A percentile compares a stretch with the other conserved stretches of the same genome.
phyloP scores from a whole-genome alignment of 225 moss, liverwort and hornwort genomes.

The Straminergon stramineum region DNA sequence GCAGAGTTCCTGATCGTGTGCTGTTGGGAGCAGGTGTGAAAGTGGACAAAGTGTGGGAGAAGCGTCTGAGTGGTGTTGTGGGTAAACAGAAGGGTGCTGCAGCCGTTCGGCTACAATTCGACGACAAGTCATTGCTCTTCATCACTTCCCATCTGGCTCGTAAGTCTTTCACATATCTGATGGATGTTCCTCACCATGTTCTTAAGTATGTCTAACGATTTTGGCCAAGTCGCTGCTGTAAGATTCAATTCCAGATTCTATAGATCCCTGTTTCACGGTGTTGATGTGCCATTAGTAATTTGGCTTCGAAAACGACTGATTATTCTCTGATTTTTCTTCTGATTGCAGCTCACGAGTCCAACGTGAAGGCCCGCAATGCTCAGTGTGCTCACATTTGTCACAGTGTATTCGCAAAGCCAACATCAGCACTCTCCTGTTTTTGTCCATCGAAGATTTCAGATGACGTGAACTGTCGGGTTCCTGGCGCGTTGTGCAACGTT shows the following conservation, averaged over 20 bases:
- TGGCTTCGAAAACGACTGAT: not conserved
- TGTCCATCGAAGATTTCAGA: conserved; percentile 30
- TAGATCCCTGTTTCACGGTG: not conserved
- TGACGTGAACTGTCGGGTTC: conserved; percentile 33
- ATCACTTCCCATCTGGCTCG: conserved; percentile 80
- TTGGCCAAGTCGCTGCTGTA: not conserved
- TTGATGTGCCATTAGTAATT: not conserved
- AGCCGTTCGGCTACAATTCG: conserved; percentile 51
- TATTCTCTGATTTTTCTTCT: not conserved
- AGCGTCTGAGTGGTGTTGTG: conserved; percentile 62
- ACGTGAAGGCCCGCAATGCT: conserved; percentile 38
- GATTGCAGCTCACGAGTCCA: conserved; percentile 37
- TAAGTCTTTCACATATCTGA: conserved; percentile 12
- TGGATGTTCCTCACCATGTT: not conserved
- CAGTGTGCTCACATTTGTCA: conserved; percentile 48
- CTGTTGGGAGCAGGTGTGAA: conserved; percentile 41
- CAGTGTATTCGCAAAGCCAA: conserved; percentile 41
- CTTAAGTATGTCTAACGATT: not conserved
- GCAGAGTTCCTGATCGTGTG: not conserved
- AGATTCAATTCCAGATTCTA: not conserved
- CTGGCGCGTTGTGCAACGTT: conserved; percentile 29
- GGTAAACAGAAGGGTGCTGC: conserved; percentile 85
- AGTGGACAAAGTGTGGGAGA: conserved; percentile 69
- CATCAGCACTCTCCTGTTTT: conserved; percentile 43
- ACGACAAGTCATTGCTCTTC: conserved; percentile 60